phyloP scores from a whole-genome alignment of 2,329 filamentous ascomycete genomes.

The Aspergillus fijiensis region DNA sequence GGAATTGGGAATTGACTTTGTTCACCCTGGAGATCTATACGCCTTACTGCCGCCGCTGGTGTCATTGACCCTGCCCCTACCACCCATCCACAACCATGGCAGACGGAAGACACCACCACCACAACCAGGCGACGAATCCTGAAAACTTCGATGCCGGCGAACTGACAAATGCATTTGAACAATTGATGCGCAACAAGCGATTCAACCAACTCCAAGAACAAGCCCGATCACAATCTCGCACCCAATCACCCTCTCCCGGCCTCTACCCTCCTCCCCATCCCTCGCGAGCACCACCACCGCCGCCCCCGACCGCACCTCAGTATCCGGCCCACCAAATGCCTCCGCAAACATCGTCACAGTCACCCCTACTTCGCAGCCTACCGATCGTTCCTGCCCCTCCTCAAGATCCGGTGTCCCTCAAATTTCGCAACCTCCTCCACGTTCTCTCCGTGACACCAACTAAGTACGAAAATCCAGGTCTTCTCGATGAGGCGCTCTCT shows the following conservation, averaged over 20 bases:
- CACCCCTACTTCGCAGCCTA: conserved; percentile 52
- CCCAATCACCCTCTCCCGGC: conserved; percentile 54
- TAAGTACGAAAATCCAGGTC: conserved; percentile 93
- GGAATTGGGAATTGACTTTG: background rate
- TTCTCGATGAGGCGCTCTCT: conserved; percentile 86
- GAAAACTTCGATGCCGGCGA: conserved; percentile 71
- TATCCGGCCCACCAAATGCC: conserved; percentile 21
- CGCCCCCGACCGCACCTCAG: conserved; percentile 30
- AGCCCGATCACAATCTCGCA: conserved; percentile 57
- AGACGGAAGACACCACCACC: conserved; percentile 37
- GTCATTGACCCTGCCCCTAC: conserved; percentile 20
- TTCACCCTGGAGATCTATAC: conserved; percentile 28
- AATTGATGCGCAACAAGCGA: conserved; percentile 79
- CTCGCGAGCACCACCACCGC: conserved; percentile 39
- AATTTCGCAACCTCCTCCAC: conserved; percentile 78
- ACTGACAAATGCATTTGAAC: conserved; percentile 80
- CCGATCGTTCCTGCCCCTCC: conserved; percentile 75
- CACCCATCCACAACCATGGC: conserved; percentile 36
- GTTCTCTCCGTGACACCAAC: conserved; percentile 84
- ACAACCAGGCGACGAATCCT: conserved; percentile 26
- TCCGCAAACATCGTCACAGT: conserved; percentile 33
- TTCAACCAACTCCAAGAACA: conserved; percentile 76
- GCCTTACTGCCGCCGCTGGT: conserved; percentile 23
- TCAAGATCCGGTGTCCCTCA: conserved; percentile 66
- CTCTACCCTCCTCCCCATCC: conserved; percentile 27